These are phyloP conservation scores for Spiromastix sp. DNA, from an alignment of 2,329 filamentous ascomycete genomes.

Conservation along the genomic window DNA sequence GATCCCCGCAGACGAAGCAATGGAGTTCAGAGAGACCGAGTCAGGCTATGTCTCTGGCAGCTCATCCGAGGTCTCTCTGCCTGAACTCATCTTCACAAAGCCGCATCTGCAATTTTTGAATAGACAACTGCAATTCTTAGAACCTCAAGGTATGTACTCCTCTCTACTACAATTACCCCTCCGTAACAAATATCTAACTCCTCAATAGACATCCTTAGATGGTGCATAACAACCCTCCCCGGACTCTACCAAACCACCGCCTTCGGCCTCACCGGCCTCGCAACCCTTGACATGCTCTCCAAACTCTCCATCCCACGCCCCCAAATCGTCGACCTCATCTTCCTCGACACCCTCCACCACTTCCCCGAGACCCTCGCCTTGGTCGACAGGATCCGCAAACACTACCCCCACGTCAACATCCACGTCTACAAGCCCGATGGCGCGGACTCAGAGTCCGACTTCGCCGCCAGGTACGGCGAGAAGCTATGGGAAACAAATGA, in stretches of 20 bases:
- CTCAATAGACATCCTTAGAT: constrained; percentile 68
- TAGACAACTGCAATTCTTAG: constrained; percentile 73
- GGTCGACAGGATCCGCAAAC: constrained; percentile 60
- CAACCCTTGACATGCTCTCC: constrained; percentile 61
- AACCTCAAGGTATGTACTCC: constrained; percentile 54
- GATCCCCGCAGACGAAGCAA: constrained; percentile 23
- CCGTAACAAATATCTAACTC: not conserved
- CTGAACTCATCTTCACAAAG: constrained; percentile 75
- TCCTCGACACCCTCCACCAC: constrained; percentile 76
- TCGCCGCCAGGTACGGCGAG: constrained; percentile 71
- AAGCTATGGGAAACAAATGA: constrained; percentile 76
- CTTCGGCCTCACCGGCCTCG: constrained; percentile 71
- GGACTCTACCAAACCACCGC: constrained; percentile 80
- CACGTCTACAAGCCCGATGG: constrained; percentile 86
- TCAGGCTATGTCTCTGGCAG: constrained; percentile 75
- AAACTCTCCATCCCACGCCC: constrained; percentile 39
- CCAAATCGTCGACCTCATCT: constrained; percentile 48
- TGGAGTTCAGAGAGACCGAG: constrained; percentile 43
- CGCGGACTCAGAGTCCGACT: constrained; percentile 61
- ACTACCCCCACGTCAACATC: constrained; percentile 68
- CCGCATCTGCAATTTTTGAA: constrained; percentile 87
- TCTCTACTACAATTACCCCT: constrained; percentile 7
- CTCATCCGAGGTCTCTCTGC: constrained; percentile 53
- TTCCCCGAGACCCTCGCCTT: constrained; percentile 67
- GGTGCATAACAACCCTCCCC: constrained; percentile 84